These are phyloP conservation scores for Eragrostis curvula DNA, from an alignment of 176 grass and related monocot genomes.

Conservation along the genomic window DNA sequence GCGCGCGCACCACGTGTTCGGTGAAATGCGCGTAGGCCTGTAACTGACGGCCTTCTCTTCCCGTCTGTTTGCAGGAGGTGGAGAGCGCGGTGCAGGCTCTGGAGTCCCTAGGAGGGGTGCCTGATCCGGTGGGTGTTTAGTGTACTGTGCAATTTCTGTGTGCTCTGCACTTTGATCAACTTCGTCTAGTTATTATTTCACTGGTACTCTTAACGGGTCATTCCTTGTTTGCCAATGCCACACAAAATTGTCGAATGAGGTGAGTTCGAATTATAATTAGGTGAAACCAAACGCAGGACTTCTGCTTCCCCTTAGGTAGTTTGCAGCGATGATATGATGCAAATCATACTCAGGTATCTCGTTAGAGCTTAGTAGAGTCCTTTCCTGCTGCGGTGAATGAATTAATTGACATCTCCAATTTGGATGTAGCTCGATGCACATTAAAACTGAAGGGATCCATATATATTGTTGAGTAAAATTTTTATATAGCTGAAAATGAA, in stretches of 20 bases:
- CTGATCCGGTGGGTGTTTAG: slow-evolving; percentile 68
- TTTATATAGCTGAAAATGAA: not conserved
- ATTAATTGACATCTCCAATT: not conserved
- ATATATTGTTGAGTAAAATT: slow-evolving; percentile 6
- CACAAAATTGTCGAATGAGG: not conserved
- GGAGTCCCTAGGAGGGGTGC: slow-evolving; percentile 65
- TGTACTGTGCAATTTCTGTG: not conserved
- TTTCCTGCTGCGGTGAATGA: not conserved
- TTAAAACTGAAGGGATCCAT: not conserved
- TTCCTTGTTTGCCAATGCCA: not conserved
- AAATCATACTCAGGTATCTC: not conserved
- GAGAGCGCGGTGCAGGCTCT: slow-evolving; percentile 70
- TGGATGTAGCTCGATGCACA: not conserved
- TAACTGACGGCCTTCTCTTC: not conserved
- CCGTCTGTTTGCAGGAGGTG: slow-evolving; percentile 53
- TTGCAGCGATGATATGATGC: not conserved
- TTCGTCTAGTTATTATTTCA: not conserved
- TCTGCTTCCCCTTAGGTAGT: not conserved
- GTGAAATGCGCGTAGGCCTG: slow-evolving; percentile 10
- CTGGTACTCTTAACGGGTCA: not conserved
- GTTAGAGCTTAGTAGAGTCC: not conserved
- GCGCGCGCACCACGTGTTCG: not conserved
- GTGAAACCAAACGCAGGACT: not conserved
- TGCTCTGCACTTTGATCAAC: not conserved
- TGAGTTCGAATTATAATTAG: not conserved